Percentiles rank a stretch among this genome's conserved stretches.
phyloP scores from a whole-genome alignment of 2,329 filamentous ascomycete species.

The Diaporthe sp. region DNA sequence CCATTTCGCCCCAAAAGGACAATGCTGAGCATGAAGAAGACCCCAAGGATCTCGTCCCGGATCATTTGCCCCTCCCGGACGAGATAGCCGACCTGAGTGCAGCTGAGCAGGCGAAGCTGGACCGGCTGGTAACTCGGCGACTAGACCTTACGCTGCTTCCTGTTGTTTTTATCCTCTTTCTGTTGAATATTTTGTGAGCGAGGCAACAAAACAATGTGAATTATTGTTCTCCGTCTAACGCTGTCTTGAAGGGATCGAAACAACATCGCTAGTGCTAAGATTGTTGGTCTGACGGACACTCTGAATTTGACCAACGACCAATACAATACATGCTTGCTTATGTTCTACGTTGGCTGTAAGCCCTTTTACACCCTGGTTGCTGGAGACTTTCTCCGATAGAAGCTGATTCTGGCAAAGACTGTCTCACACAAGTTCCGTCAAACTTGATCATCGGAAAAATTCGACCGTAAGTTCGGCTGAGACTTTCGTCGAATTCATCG shows the following conservation, averaged over 20 bases:
- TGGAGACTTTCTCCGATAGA: background rate
- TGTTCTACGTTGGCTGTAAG: conserved; percentile 21
- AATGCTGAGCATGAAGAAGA: background rate
- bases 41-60: background rate
- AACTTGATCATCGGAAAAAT: conserved; percentile 5
- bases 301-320: conserved; percentile 1
- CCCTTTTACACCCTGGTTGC: background rate
- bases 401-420: background rate
- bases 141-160: background rate
- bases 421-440: conserved; percentile 7
- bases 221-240: background rate
- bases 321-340: conserved; percentile 2
- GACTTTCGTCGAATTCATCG: background rate
- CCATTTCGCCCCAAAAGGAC: background rate
- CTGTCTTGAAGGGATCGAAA: background rate
- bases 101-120: background rate
- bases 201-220: background rate
- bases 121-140: background rate
- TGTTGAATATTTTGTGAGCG: conserved; percentile 7
- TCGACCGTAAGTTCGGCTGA: background rate
- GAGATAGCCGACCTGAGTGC: background rate
- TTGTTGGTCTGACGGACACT: background rate
- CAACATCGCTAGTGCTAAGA: conserved; percentile 10
- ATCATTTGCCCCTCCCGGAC: conserved; percentile 8
- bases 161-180: background rate